phyloP scores from a whole-genome alignment of 163 green algal genomes.

The Chlorella variabilis region DNA sequence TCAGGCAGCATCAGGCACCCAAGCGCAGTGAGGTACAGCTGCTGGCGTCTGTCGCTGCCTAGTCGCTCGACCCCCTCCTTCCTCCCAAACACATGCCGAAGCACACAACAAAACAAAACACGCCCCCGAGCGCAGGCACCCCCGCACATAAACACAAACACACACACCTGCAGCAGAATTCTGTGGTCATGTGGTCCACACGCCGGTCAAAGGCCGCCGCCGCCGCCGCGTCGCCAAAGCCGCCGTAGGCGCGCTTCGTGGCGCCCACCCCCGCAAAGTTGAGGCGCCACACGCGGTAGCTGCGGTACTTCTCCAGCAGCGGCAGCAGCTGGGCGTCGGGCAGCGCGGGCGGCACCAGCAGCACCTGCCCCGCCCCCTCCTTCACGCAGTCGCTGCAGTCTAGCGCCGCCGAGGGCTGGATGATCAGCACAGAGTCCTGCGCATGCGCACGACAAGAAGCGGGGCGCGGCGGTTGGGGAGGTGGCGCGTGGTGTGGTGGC shows the following conservation, averaged over 20 bases:
- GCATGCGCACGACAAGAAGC: background rate
- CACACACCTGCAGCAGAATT: constrained; percentile 20
- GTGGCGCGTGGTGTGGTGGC: no score
- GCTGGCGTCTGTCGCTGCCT: no score
- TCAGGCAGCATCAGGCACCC: no score
- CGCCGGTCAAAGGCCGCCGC: constrained; percentile 7
- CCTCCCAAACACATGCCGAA: background rate
- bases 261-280: constrained; percentile 17
- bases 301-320: constrained; percentile 18
- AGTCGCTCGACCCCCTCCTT: no score
- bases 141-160: background rate
- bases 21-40: no score
- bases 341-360: constrained; percentile 20
- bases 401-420: constrained; percentile 13
- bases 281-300: constrained; percentile 27
- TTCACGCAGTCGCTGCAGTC: constrained; percentile 1
- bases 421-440: constrained; percentile 25
- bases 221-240: background rate
- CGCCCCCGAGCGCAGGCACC: background rate
- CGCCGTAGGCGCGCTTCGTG: background rate
- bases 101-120: background rate
- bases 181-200: constrained; percentile 13
- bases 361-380: background rate
- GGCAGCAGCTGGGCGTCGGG: constrained; percentile 13
- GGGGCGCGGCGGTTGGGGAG: no score